Base-by-base conservation (phyloP, 2,329 filamentous ascomycete species). In the Davidsoniella virescens region DNA sequence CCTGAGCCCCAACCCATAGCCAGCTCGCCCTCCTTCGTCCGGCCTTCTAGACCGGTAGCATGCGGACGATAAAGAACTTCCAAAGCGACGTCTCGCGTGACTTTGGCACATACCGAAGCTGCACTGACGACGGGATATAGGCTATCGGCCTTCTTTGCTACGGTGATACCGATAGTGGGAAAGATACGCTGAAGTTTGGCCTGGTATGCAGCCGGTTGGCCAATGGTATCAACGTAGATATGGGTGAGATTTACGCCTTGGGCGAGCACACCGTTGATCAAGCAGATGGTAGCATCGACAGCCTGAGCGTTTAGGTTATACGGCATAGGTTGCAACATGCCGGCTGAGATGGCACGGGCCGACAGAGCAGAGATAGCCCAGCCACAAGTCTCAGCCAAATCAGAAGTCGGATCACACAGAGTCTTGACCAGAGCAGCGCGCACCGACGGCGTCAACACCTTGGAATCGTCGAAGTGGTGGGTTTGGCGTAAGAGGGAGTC, bases 301-400 rank as follows among this genome's bases (percentile, higher is more conserved):
- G 90, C 90, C 65, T 98, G 92, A 4, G 87, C 87, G 62, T 98
- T 98, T 56, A 98, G 76, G 63, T 98, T 98, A 67, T 95, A 93
- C 3, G 70, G 62, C 7, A 70, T 68, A 2, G 79, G 74, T 8
- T 75, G 72, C 59, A 92, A 70, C 85, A 93, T 93, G 58, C 77
- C 76, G 6, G 86, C 75, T 39, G 73, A 76, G 58, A 94, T 94
- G 66, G 90, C 84, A 42, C 82, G 76, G 7, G 92, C 87, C 0
- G 86, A 94, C 55, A 96, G 77, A 16, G 82, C 71, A 18, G 81
- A 74, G 5, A 84, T 79, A 4, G 88, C 88, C 84, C 87, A 96
- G 25, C 90, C 92, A 61, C 84, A 92, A 3, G 62, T 60, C 9
- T 54, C 52, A 60, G 69, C 59, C 1, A 78, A 70, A 57, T 71